A percentile compares a stretch with the other conserved stretches of the same genome.
These are phyloP conservation scores for Ramaria rubella DNA, from an alignment of 768 basidiomycete genomes.

Conservation along the genomic window DNA sequence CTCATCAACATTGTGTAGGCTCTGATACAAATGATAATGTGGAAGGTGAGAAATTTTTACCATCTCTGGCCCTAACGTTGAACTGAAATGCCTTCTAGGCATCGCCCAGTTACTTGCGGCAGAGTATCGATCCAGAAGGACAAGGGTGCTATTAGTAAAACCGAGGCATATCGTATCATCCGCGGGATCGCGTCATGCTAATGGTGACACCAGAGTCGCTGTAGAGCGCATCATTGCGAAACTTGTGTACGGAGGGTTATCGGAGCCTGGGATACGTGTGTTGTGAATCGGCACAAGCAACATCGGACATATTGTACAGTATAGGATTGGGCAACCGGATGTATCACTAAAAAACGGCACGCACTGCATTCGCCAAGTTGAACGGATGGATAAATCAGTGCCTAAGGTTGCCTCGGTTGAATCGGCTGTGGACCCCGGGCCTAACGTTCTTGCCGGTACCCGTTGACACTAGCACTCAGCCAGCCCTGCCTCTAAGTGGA, in stretches of 20 bases:
- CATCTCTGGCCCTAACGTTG: neutral
- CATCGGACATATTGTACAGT: neutral
- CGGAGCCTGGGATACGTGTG: neutral
- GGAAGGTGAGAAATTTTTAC: neutral
- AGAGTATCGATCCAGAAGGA: conserved; percentile 1
- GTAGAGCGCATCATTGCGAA: conserved; percentile 4
- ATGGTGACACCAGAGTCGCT: neutral
- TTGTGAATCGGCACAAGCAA: too few relatives aligned
- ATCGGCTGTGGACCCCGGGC: too few relatives aligned
- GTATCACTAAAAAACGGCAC: neutral
- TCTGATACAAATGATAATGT: neutral
- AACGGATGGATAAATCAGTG: neutral
- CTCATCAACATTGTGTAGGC: neutral
- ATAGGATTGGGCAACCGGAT: neutral
- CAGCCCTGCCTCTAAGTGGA: too few relatives aligned
- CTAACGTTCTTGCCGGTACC: too few relatives aligned
- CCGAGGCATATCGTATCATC: neutral
- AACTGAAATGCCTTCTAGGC: neutral
- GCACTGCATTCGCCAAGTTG: neutral
- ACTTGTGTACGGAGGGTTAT: neutral
- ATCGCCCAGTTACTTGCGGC: conserved; percentile 2
- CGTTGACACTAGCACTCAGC: too few relatives aligned
- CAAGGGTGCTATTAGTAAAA: neutral
- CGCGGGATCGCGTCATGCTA: neutral
- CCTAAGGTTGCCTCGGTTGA: neutral